Percentiles rank a stretch among this genome's conserved stretches.
Evolutionary conservation across 2,329 filamentous ascomycete species (phyloP).

Genomic region (Diaporthe velutina): DNA sequence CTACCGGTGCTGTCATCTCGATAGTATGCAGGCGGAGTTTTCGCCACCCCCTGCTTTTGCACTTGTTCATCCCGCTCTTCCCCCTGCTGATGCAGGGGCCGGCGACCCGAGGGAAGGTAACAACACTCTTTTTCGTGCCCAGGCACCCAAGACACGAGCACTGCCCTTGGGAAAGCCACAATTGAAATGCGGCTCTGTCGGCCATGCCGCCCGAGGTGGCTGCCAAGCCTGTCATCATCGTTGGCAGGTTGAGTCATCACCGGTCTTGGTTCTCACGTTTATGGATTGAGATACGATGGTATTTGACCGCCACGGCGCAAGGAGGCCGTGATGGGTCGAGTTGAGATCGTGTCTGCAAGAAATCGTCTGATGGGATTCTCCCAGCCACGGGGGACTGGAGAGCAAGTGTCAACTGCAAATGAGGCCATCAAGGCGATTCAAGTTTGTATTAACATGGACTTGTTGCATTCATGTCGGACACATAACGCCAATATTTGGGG

Average conservation of each 20-base stretch:
- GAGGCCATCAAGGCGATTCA: background rate
- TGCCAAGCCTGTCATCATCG: conserved; percentile 13
- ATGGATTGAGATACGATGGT: background rate
- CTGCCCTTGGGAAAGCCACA: background rate
- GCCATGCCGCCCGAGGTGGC: background rate
- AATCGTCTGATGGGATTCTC: background rate
- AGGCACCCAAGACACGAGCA: conserved; percentile 8
- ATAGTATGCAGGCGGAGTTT: background rate
- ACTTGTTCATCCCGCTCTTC: background rate
- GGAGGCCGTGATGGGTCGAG: background rate
- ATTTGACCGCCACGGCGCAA: background rate
- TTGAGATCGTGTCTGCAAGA: background rate
- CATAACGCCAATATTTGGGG: background rate
- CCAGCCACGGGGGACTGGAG: no score
- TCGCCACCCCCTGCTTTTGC: background rate
- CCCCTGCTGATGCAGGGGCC: background rate
- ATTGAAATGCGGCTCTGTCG: conserved; percentile 29
- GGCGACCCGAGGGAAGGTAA: no score
- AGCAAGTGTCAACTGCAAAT: background rate
- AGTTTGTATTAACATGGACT: background rate
- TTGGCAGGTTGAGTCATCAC: background rate
- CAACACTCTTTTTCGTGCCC: background rate
- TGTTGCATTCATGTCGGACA: background rate
- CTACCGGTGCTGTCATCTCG: background rate
- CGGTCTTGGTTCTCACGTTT: background rate